Conservation (phyloP, 257 asterid species). For the Ligustrum vulgare region DNA sequence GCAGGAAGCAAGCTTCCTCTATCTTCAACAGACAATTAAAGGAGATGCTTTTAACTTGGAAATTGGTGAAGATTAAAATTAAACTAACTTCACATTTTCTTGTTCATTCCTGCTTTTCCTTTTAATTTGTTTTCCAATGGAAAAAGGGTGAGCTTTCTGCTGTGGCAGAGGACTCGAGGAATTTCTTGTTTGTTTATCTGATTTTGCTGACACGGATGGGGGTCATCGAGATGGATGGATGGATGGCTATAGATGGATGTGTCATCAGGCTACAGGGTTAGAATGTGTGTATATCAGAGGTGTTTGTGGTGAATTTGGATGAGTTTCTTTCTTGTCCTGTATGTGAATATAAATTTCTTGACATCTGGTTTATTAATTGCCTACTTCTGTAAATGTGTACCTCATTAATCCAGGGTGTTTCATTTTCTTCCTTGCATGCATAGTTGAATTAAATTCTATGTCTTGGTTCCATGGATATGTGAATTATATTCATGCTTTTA, state of each 20-base stretch:
- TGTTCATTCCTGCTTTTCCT: neutral
- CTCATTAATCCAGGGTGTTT: neutral
- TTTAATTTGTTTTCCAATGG: neutral
- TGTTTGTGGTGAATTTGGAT: neutral
- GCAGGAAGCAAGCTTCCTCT: constrained; percentile 37
- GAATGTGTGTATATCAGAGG: neutral
- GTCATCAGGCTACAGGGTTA: neutral
- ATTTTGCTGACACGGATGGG: neutral
- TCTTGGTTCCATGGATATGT: neutral
- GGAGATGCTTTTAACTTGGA: constrained; percentile 24
- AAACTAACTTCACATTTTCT: neutral
- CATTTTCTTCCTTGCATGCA: neutral
- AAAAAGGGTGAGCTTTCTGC: neutral
- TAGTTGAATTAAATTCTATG: neutral
- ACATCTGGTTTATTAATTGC: neutral
- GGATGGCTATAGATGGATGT: neutral
- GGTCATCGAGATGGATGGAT: neutral
- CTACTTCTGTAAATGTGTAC: neutral
- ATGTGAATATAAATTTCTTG: neutral
- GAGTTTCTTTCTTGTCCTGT: neutral
- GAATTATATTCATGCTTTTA: neutral
- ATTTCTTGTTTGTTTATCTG: neutral
- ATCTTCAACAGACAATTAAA: constrained; percentile 31
- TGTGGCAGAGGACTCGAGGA: neutral
- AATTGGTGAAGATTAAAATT: constrained; percentile 2